Evolutionary conservation across 345 rosid species (phyloP), one percentile per base, ranked within the genome.

Genomic region (Dipteronia sinensis): DNA sequence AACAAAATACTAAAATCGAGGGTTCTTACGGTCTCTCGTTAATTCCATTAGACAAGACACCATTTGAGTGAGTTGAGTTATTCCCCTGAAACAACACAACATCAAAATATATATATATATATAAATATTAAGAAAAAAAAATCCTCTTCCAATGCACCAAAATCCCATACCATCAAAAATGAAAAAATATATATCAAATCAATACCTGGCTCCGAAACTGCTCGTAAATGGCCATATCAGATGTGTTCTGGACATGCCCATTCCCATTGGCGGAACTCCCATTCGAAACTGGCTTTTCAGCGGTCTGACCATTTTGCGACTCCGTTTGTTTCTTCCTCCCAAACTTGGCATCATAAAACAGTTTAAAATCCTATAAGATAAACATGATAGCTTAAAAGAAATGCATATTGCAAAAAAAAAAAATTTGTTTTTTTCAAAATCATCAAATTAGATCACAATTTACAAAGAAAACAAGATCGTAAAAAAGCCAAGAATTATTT

Each of bases 291-390:
- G 80, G 79, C 71, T 83, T 74, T 56, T 83, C 90, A 69, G 85
- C 76, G n/a, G 71, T 25, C 65, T 77, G 79, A n/a, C 82, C 84
- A 42, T 90, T 83, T 40, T 83, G 81, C 10, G 83, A 69, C 59
- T 85, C 89, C 51, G 87, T 31, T 11, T 65, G 29, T 88, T 78
- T 91, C 94, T 89, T 92, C 82, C 94, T 93, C 89, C 98, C 97
- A 89, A 95, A 95, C 98, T 95, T 90, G 78, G 83, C 88, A 87
- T 92, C 90, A 83, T 87, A 95, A 88, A 86, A 83, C 64, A 88
- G 69, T 86, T 90, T 89, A 89, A 91, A 91, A 80, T 95, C 96
- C 92, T 89, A 82, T 76, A 81, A 81, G 65, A 79, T 81, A 75
- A 78, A 77, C 78, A 74, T 79, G 44, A 80, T 85, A 76, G 56